Base-by-base conservation (phyloP, 2,329 filamentous ascomycete genomes). In the Arthroderma sp. region DNA sequence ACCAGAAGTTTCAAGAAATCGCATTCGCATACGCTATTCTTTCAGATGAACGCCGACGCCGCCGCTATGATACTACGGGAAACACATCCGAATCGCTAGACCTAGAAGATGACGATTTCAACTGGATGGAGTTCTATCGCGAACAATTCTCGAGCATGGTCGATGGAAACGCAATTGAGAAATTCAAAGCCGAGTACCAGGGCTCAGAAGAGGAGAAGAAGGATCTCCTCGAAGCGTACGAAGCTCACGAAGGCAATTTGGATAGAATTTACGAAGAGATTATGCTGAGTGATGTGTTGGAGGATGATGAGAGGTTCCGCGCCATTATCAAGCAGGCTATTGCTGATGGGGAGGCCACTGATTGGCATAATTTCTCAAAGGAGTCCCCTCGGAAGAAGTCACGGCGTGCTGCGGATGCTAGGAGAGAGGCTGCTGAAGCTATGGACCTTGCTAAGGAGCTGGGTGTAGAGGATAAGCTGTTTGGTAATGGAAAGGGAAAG, bases 1-100 rank as follows among this genome's bases (percentile, higher is more conserved):
- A 94, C 55, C 71, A 73, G 49, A 82, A 76, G 44, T 98, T 98
- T 63, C 91, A 98, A 65, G 73, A 83, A 54, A 80, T 98, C 54
- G 89, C 89, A 27, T 89, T 95, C 57, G 89, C 91, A 43, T 94
- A 96, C 59, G 89, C 87, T 31, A 77, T 98, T 41, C 83, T 98
- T 32, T 94, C 86, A 30, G 86, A 95, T 54, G 73, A 82, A 22
- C 72, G 73, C 15, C 79, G 91, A 43, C 83, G 91, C 53, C 79
- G 80, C 54, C 83, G 86, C 48, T 98, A 94, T 68, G 89, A 98
- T 60, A 72, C 75, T 43, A 96, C 89, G 0, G 91, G 91, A 44
- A 91, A 83, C 45, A 96, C 88, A 0, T 78, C 84, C 7, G 88
- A 95, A 59, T 81, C 79, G 6, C 76, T 94, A 22, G 74, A 73